Base-by-base conservation (phyloP, 352 stramenopile species). In the Phytophthora podocarpi region DNA sequence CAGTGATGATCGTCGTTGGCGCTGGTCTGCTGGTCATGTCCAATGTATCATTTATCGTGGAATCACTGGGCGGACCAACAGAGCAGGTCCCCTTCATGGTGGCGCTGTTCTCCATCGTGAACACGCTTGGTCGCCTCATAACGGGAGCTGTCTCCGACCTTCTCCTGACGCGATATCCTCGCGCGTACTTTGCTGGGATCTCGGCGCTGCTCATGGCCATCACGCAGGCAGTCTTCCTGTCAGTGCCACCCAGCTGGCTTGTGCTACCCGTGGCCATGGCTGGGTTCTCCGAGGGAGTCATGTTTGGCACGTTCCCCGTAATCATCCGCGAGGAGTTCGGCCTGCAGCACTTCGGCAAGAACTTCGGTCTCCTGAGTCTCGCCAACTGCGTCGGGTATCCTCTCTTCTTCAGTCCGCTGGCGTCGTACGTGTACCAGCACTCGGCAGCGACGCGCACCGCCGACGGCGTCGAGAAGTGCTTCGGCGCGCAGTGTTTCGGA, bases 41-140 rank as follows among this genome's bases (percentile, higher is more conserved):
- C 24, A 95, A 95, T 55, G 76, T 95, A 4, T 78, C 84, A 5
- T 95, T 95, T 61, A 89, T 95, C 43, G 78, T 93, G 30, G 84
- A 95, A 59, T 91, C 84, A 11, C 66, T 89, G 13, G 67, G 70
- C 13, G 84, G 82, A 0, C 67, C 72, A 1, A 63, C 80, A 43
- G 68, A 85, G 1, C 82, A 91, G 51, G 76, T 95, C 36, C 83
- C 86, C 0, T 37, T 80, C 32, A 90, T 93, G 82, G 84, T 95
- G 31, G 78, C 76, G 20, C 54, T 86, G 12, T 95, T 95, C 46
- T 93, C 86, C 8, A 68, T 93, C 12, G 72, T 76, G 47, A 95
- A 95, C 63, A 89, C 78, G 4, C n/a, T 81, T 26, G 73, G 77
- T 28, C 82, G 84, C 0, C 66, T 93, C 8, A 62, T 53, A 4